Evolutionary conservation across 2,329 filamentous ascomycete species (phyloP), one percentile per base, ranked within the genome.

Genomic region (Ophiostoma quercus): DNA sequence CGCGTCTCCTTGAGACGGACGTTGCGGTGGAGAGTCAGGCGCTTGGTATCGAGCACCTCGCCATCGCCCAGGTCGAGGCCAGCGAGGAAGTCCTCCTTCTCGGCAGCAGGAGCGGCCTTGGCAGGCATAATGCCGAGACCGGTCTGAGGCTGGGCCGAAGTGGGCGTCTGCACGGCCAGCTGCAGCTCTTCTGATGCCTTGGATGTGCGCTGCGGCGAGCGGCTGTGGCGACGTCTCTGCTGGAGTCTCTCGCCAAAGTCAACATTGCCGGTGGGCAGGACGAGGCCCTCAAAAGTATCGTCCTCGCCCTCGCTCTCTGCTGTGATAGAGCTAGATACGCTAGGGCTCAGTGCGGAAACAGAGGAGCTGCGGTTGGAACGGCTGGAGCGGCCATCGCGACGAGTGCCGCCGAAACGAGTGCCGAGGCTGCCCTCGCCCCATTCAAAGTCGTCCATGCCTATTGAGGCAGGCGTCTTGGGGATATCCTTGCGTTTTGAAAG

Each of bases 351-450:
- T 37, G 92, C 92, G 54, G 94, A 97, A 47, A 90, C 88, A 22
- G 92, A 94, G 0, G 93, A 97, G 81, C 92, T 95, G 75, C 92
- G 88, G 63, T 66, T 66, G 67, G 92, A 94, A 75, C 92, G 88
- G 63, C 22, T 66, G 67, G 92, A 94, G 57, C 87, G 88, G n/a
- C 84, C 86, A 76, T 94, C 92, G 75, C 92, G 88, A 73, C 88
- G 86, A 16, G 92, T 97, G 63, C 94, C 94, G 54, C 91, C 94
- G 79, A 94, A 94, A 70, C 94, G 87, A 63, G 94, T 96, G 54
- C 94, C 93, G 71, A 97, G 84, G 77, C 94, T 97, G 69, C 93
- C 94, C 79, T 98, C 95, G 68, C 91, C 92, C 91, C 94, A 96
- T 77, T 97, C 94, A 74, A 96, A 88, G 72, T 97, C 94, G 68